Evolutionary conservation across 192 early-diverging fungal genomes (phyloP).

Genomic region (Martensiomyces pterosporus): DNA sequence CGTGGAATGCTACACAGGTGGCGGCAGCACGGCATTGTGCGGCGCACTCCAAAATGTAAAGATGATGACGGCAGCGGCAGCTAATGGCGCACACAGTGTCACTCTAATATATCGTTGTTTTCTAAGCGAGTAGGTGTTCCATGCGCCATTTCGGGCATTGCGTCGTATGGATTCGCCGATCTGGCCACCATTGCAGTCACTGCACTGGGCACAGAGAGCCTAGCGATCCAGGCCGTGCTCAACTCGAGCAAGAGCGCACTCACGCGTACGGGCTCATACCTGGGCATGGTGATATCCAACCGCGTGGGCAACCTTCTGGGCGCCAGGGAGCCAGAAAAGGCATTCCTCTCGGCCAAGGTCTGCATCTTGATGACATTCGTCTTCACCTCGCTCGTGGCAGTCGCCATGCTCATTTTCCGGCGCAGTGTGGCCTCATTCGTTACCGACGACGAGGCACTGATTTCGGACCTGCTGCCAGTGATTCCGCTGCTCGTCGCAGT

Average conservation of each 20-base stretch:
- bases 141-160: constrained; percentile 40
- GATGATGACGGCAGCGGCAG: too few relatives aligned
- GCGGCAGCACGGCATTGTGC: too few relatives aligned
- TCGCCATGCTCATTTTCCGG: constrained; percentile 57
- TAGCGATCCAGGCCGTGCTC: constrained; percentile 82
- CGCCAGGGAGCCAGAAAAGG: constrained; percentile 41
- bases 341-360: constrained; percentile 37
- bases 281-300: constrained; percentile 76
- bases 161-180: constrained; percentile 58
- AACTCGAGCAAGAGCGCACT: constrained; percentile 68
- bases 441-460: constrained; percentile 24
- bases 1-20: too few relatives aligned
- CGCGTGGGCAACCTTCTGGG: constrained; percentile 78
- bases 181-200: constrained; percentile 71
- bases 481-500: constrained; percentile 36
- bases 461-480: constrained; percentile 14
- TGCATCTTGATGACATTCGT: constrained; percentile 51
- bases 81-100: too few relatives aligned
- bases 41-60: too few relatives aligned
- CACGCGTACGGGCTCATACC: constrained; percentile 66
- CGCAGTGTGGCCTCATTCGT: constrained; percentile 53
- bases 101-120: background rate
- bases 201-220: constrained; percentile 62
- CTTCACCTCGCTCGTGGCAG: constrained; percentile 11
- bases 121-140: constrained; percentile 22